Evolutionary conservation across 2,329 filamentous ascomycete genomes (phyloP).

Genomic region (Nemania serpens): DNA sequence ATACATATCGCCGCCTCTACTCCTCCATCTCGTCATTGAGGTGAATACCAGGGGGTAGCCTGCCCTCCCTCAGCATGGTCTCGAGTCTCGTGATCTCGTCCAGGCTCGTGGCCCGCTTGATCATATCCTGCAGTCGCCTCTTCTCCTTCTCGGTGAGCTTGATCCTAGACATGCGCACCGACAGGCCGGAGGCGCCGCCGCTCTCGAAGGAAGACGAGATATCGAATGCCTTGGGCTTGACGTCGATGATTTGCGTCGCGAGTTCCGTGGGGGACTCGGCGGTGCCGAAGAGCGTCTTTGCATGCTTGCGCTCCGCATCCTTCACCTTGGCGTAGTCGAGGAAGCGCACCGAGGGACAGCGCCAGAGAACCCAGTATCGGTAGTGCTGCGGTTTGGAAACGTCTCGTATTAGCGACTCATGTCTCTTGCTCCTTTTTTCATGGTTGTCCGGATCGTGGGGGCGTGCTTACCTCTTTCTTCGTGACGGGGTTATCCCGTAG

Average conservation of each 20-base stretch:
- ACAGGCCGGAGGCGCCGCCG: constrained; percentile 51
- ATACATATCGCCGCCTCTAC: constrained; percentile 39
- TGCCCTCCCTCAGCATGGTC: constrained; percentile 88
- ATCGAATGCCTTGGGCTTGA: constrained; percentile 79
- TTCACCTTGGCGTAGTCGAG: constrained; percentile 93
- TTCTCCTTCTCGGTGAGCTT: constrained; percentile 89
- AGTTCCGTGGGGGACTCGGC: constrained; percentile 76
- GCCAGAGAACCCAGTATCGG: constrained; percentile 88
- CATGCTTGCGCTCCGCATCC: constrained; percentile 77
- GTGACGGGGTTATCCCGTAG: constrained; percentile 87
- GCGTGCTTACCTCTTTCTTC: constrained; percentile 79
- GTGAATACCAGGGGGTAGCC: constrained; percentile 73
- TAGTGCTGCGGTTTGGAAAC: constrained; percentile 68
- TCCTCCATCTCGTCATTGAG: constrained; percentile 65
- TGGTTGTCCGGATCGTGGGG: not conserved
- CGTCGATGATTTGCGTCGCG: constrained; percentile 81
- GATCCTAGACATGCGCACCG: constrained; percentile 73
- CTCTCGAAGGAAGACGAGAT: constrained; percentile 48
- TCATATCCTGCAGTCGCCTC: constrained; percentile 82
- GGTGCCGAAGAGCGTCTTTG: constrained; percentile 83
- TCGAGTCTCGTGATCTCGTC: constrained; percentile 90
- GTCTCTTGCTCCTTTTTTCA: not conserved
- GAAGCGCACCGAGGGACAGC: constrained; percentile 82
- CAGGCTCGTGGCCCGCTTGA: constrained; percentile 84
- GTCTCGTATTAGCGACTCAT: constrained; percentile 2